These are phyloP conservation scores for Amylocystis lapponica DNA, from an alignment of 768 basidiomycete genomes.

Conservation along the genomic window DNA sequence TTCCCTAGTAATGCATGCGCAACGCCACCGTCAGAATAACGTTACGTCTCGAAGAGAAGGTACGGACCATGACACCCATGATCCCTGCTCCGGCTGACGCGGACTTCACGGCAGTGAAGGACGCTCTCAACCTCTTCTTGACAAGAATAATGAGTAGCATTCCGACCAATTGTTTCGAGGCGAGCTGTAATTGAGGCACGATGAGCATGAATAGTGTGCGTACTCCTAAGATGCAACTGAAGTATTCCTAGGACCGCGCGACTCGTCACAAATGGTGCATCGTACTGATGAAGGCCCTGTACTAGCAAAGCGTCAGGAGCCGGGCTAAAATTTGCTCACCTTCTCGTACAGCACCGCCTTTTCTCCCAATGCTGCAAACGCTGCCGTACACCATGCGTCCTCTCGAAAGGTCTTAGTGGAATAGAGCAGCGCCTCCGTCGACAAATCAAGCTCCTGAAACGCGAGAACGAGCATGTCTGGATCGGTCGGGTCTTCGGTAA, in stretches of 20 bases:
- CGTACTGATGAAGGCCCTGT: not conserved
- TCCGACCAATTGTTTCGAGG: conserved; percentile 77
- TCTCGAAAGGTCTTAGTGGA: conserved; percentile 55
- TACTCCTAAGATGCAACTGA: no score
- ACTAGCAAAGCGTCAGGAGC: no score
- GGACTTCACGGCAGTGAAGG: conserved; percentile 49
- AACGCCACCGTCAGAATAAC: conserved; percentile 2
- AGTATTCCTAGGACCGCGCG: not conserved
- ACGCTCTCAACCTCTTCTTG: conserved; percentile 42
- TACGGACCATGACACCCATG: conserved; percentile 68
- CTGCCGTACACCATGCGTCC: conserved; percentile 65
- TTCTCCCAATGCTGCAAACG: conserved; percentile 68
- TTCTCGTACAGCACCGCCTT: conserved; percentile 60
- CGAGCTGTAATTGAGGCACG: conserved; percentile 40
- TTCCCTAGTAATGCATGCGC: conserved; percentile 45
- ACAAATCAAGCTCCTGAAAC: conserved; percentile 79
- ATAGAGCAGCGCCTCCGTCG: conserved; percentile 73
- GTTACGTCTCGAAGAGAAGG: not conserved
- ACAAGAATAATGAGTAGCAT: conserved; percentile 71
- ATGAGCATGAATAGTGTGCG: not conserved
- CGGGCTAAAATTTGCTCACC: conserved; percentile 29
- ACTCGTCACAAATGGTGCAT: not conserved
- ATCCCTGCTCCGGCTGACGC: conserved; percentile 64
- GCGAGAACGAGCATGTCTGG: conserved; percentile 72
- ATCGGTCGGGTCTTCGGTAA: conserved; percentile 26